phyloP scores from a whole-genome alignment of 176 grass and related monocot genomes.

The Triticum turgidum region DNA sequence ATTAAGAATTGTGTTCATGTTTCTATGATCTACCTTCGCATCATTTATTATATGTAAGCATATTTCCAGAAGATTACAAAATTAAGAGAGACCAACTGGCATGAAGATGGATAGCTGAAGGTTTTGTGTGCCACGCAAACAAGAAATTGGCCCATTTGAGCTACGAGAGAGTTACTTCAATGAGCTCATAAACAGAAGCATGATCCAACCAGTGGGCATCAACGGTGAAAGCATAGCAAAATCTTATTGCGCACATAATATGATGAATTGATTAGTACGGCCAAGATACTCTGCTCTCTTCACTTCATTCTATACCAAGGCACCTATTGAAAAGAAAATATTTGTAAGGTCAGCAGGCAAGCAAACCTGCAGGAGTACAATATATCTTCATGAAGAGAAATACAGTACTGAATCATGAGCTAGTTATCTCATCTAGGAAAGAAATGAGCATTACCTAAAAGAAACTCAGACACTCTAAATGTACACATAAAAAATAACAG shows the following conservation, averaged over 20 bases:
- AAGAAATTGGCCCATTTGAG: background rate
- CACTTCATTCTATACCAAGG: background rate
- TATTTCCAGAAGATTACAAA: background rate
- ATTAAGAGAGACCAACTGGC: background rate
- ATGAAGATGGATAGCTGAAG: background rate
- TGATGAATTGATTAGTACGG: background rate
- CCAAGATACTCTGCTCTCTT: background rate
- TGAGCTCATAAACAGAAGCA: conserved; percentile 8
- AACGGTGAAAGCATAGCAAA: background rate
- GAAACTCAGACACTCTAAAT: too few relatives aligned
- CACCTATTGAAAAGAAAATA: background rate
- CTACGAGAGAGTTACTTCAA: background rate
- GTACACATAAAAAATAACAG: too few relatives aligned
- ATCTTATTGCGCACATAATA: background rate
- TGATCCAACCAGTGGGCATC: background rate
- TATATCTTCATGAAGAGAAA: background rate
- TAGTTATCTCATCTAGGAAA: background rate
- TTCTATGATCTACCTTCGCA: background rate
- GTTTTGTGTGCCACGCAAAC: background rate
- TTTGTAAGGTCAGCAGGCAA: background rate
- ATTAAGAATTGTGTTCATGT: background rate
- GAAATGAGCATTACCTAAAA: background rate
- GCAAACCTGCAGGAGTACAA: background rate
- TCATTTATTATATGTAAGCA: background rate
- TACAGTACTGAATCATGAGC: background rate